A percentile compares a stretch with the other conserved stretches of the same genome.
Evolutionary conservation across 345 rosid genomes (phyloP).

Genomic region (Nephelium lappaceum): DNA sequence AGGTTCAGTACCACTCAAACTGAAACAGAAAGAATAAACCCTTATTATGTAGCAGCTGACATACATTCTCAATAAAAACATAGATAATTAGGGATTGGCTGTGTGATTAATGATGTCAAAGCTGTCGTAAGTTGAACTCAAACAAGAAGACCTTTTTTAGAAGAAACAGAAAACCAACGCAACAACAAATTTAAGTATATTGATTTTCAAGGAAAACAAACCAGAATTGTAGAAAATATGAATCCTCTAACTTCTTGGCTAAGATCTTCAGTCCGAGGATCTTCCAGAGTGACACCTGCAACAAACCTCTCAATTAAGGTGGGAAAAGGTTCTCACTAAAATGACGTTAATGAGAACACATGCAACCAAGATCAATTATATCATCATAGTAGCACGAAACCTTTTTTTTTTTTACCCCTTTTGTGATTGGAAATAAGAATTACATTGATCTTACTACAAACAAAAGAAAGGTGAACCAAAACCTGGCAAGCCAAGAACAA

Average conservation of each 20-base stretch:
- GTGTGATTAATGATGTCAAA: neutral
- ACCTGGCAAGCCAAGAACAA: neutral
- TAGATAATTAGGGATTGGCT: neutral
- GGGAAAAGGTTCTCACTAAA: slow-evolving; percentile 13
- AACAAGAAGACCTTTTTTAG: neutral
- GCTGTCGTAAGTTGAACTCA: neutral
- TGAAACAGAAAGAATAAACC: neutral
- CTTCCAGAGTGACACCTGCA: slow-evolving; percentile 96
- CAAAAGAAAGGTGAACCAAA: neutral
- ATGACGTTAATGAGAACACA: neutral
- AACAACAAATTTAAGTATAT: neutral
- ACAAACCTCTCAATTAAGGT: slow-evolving; percentile 31
- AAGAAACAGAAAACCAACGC: neutral
- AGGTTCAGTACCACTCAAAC: neutral
- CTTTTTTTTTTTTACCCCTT: neutral
- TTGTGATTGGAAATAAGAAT: neutral
- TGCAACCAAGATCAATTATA: neutral
- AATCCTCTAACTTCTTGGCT: slow-evolving; percentile 99
- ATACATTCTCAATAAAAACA: neutral
- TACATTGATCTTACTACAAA: neutral
- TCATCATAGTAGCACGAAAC: neutral
- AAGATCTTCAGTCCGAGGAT: slow-evolving; percentile 98
- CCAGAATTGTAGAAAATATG: slow-evolving; percentile 94
- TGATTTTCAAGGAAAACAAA: slow-evolving; percentile 35
- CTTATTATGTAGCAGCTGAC: neutral